Conservation (phyloP, 177 flowering plant species). For the Vitis hybrid region DNA sequence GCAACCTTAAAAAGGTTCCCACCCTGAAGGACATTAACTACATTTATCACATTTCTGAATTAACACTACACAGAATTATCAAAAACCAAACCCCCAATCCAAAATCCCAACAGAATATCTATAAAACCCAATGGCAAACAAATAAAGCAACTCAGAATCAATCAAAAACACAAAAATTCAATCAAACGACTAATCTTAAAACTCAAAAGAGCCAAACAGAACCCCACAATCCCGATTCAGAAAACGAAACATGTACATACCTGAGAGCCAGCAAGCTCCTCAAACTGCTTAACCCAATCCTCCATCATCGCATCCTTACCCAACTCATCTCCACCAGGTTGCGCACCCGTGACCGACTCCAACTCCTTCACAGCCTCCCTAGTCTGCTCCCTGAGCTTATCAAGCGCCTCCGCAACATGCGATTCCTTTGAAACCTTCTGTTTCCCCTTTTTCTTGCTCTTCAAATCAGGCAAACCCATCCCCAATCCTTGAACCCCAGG, state of each 20-base stretch:
- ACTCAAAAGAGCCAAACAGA: no score
- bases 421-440: conserved; percentile 58
- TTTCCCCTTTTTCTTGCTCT: conserved; percentile 73
- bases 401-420: conserved; percentile 78
- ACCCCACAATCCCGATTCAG: no score
- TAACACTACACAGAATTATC: no score
- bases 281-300: conserved; percentile 96
- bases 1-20: no score
- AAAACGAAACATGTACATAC: conserved; percentile 29
- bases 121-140: no score
- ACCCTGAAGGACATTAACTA: no score
- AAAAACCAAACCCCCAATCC: no score
- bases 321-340: conserved; percentile 38
- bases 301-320: conserved; percentile 70
- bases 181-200: no score
- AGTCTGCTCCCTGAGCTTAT: conserved; percentile 89
- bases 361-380: conserved; percentile 80
- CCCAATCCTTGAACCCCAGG: conserved; percentile 78
- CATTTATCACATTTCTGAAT: no score
- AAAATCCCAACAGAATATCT: no score
- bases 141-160: no score
- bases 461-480: conserved; percentile 83
- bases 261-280: conserved; percentile 89
- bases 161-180: no score
- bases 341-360: conserved; percentile 53